Evolutionary conservation across 192 early-diverging fungal species (phyloP).

Genomic region (Allomyces macrogynus): DNA sequence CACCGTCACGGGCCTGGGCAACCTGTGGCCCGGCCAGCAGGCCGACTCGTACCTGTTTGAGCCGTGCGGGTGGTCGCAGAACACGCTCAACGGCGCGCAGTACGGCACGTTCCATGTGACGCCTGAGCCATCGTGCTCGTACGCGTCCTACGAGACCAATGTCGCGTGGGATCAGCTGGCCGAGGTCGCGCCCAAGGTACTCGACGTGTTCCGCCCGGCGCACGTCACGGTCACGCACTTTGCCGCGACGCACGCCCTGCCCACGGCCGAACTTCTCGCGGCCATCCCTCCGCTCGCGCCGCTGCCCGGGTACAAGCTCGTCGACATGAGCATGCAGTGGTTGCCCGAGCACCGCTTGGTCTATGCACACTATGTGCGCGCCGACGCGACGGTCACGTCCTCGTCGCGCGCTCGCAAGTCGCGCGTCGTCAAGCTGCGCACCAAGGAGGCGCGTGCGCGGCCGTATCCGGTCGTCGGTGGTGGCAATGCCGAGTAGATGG

Average conservation of each 20-base stretch:
- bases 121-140: constrained; percentile 91
- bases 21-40: constrained; percentile 57
- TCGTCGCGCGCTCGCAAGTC: too few relatives aligned
- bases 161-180: constrained; percentile 42
- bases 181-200: constrained; percentile 46
- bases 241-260: neutral
- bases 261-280: neutral
- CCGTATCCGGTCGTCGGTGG: too few relatives aligned
- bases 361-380: neutral
- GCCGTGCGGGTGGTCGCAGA: constrained; percentile 92
- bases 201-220: constrained; percentile 61
- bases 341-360: neutral
- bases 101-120: constrained; percentile 94
- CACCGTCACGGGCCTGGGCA: constrained; percentile 53
- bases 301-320: neutral
- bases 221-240: constrained; percentile 64
- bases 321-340: neutral
- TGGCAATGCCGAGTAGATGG: too few relatives aligned
- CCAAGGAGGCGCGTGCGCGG: too few relatives aligned
- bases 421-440: too few relatives aligned
- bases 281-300: neutral
- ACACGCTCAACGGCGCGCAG: constrained; percentile 70
- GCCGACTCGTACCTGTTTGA: constrained; percentile 83
- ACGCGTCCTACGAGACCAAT: constrained; percentile 95
- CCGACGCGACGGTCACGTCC: too few relatives aligned